A percentile compares a stretch with the other conserved stretches of the same genome.
Evolutionary conservation across 306 rosid species (phyloP).

Genomic region (Quillaja saponaria): DNA sequence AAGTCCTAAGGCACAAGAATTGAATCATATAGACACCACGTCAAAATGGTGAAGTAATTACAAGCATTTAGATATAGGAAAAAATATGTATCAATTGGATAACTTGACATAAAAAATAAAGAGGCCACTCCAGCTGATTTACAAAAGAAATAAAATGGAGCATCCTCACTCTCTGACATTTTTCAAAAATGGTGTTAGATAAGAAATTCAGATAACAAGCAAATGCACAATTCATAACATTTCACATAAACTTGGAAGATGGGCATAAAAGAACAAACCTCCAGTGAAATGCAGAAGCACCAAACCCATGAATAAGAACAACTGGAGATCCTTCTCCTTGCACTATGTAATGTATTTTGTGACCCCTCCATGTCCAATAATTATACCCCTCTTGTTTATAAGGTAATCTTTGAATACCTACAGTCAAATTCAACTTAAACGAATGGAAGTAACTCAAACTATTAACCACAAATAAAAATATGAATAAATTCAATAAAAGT

Average conservation of each 20-base stretch:
- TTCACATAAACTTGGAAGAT: neutral
- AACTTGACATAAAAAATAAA: no score
- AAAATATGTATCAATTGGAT: neutral
- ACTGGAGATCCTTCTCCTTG: slow-evolving; percentile 91
- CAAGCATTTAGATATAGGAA: neutral
- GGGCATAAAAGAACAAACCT: slow-evolving; percentile 44
- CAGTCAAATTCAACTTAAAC: slow-evolving; percentile 21
- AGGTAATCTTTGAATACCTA: slow-evolving; percentile 67
- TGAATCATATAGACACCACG: slow-evolving; percentile 7
- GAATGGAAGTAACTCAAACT: neutral
- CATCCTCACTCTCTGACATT: no score
- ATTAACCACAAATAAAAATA: neutral
- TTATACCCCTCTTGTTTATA: slow-evolving; percentile 75
- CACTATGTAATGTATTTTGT: slow-evolving; percentile 85
- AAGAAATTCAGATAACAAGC: neutral
- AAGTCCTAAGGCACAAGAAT: neutral
- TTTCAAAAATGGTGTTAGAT: neutral
- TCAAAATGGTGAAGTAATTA: slow-evolving; percentile 2
- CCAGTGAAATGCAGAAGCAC: slow-evolving; percentile 95
- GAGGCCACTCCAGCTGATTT: no score
- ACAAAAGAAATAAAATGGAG: no score
- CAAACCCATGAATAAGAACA: slow-evolving; percentile 94
- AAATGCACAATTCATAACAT: neutral
- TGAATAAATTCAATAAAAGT: neutral
- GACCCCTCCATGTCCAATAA: slow-evolving; percentile 93